Base-by-base conservation (phyloP, 2,329 filamentous ascomycete genomes). In the Ophiosphaerella narmari region DNA sequence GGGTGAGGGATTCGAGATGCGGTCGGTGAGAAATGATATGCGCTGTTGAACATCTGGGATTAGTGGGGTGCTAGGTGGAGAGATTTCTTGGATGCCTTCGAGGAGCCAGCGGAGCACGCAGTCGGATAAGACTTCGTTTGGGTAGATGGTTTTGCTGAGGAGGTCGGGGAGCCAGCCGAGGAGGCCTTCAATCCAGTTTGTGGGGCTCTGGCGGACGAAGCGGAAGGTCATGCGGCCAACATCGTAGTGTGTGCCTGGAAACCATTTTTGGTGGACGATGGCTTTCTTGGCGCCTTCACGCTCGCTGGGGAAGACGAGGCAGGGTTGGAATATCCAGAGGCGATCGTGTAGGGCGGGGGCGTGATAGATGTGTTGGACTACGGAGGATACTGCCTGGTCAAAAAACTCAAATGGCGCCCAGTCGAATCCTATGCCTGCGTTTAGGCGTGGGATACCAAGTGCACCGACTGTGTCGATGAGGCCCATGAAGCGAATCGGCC, bases 221-320 rank as follows among this genome's bases (percentile, higher is more conserved):
- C 69, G 62, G 48, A 72, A 74, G 0, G 61, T 62, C 52, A 72
- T 67, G 13, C 70, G 63, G 1, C 71, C 70, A 14, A 73, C 33
- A 41, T 74, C 71, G 49, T 73, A 73, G 35, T 74, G 71, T n/a
- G 65, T 66, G 23, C 70, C 70, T 2, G 71, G 71, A 29, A 74
- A 72, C 71, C 70, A 74, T 21, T 48, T 54, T 42, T 73, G 69
- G 21, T 63, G 52, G 3, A 72, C 62, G 0, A 53, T 34, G 0
- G 59, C 46, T 14, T 55, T 58, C 1, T 48, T 52, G 3, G 49
- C 47, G 7, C 49, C 51, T 0, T 52, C 39, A 0, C 44, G 53
- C 1, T 52, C 18, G 42, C 50, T 50, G 16, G 62, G 50, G 21
- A 63, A 63, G 0, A 60, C 56, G 9, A 70, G 57, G 38, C 68